These are phyloP conservation scores for Eucalyptus lansdowneana DNA, from an alignment of 345 rosid species.

Conservation along the genomic window DNA sequence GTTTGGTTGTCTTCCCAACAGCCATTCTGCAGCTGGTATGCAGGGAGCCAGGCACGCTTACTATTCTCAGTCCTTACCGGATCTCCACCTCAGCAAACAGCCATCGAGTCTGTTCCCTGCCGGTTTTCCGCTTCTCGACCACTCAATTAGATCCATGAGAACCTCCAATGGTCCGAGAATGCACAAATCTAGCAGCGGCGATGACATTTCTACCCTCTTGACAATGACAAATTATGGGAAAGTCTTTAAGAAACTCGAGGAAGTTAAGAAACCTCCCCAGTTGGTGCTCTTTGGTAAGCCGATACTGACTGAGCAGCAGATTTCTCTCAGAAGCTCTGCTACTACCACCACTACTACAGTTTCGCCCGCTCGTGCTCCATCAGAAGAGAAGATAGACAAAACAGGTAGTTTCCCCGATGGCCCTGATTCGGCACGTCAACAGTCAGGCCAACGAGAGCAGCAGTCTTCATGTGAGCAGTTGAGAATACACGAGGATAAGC, in stretches of 20 bases:
- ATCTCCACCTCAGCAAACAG: constrained; percentile 44
- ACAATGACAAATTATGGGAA: constrained; percentile 28
- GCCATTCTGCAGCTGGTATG: constrained; percentile 67
- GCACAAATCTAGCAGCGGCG: constrained; percentile 22
- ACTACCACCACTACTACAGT: constrained; percentile 4
- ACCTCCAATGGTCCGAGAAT: constrained; percentile 6
- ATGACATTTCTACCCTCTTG: constrained; percentile 31
- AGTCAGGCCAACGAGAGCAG: constrained; percentile 3
- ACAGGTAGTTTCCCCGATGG: constrained; percentile 7
- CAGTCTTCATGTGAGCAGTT: background rate
- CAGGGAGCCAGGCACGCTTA: constrained; percentile 97
- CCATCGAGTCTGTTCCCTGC: constrained; percentile 23
- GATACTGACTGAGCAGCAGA: constrained; percentile 35
- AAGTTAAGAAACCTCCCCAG: constrained; percentile 23
- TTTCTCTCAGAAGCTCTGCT: constrained; percentile 26
- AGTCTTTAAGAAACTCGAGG: constrained; percentile 18
- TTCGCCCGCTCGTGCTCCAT: constrained; percentile 9
- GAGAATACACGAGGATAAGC: constrained; percentile 8
- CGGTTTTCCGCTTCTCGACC: constrained; percentile 20
- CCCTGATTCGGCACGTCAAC: constrained; percentile 19
- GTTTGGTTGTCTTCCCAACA: constrained; percentile 39
- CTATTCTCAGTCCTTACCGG: constrained; percentile 39
- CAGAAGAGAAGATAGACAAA: constrained; percentile 22
- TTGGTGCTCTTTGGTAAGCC: constrained; percentile 53
- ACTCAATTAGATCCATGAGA: constrained; percentile 12